Base-by-base conservation (phyloP, 2,329 filamentous ascomycete genomes). In the Botrytis byssoidea region DNA sequence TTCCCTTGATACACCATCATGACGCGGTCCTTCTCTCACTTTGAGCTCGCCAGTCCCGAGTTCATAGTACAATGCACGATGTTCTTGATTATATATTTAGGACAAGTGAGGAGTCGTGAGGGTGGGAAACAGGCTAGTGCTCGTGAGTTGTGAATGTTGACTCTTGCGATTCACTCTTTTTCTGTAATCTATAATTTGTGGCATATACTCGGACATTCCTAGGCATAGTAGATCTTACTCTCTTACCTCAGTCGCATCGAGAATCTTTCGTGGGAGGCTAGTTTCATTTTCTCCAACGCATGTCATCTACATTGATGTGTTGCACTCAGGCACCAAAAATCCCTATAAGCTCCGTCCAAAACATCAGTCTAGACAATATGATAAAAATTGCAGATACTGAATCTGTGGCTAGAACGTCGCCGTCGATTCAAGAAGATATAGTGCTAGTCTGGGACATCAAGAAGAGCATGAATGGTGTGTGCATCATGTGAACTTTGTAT, bases 321-420 rank as follows among this genome's bases (percentile, higher is more conserved):
- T 42, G 22, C n/a, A n/a, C 7, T 9, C 22, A n/a, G 22, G 4
- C 8, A 22, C 8, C 14, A 32, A 42, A 4, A 29, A 16, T 40
- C 16, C 8, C 14, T 6, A 16, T 25, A 9, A 57, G 3, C 2
- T 4, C 4, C 29, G 3, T 29, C 55, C 7, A 12, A 14, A 4
- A 5, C 16, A 16, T 12, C 4, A 3, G n/a, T 29, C 9, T 7
- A 57, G 14, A 29, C 5, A 57, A 3, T 1, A 12, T 57, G 0
- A 42, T 37, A 14, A 37, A 32, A 0, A 29, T 16, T 8, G 8
- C 16, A 2, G 22, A 4, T 10, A 1, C 16, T 6, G 6, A 5
- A 10, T 14, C 9, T 8, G 16, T 14, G 9, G 18, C n/a, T 9
- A 1, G 10, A 25, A 14, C n/a, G 29, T 29, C 22, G 25, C 32